Conservation (phyloP, 495 filamentous ascomycete species). For the Cercophora samala region DNA sequence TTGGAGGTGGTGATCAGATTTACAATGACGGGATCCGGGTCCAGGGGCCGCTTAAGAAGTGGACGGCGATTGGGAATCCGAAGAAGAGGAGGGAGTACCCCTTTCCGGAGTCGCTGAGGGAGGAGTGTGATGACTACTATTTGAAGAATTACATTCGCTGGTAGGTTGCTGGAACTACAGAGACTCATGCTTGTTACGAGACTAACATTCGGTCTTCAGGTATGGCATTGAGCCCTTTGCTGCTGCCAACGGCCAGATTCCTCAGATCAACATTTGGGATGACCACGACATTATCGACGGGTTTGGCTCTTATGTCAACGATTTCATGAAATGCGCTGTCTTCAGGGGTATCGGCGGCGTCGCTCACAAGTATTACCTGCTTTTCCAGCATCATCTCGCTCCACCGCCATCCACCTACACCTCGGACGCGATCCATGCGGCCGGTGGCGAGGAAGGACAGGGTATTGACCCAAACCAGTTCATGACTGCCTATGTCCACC, state of each 20-base stretch:
- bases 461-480: slow-evolving; percentile 64
- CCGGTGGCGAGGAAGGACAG: slow-evolving; percentile 37
- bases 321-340: slow-evolving; percentile 86
- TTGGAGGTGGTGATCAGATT: slow-evolving; percentile 93
- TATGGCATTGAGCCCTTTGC: slow-evolving; percentile 82
- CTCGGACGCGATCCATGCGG: slow-evolving; percentile 42
- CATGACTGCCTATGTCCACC: slow-evolving; percentile 64
- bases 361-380: slow-evolving; percentile 84
- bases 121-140: slow-evolving; percentile 83
- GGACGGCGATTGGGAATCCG: slow-evolving; percentile 80
- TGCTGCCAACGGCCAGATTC: slow-evolving; percentile 77
- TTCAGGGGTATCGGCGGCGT: slow-evolving; percentile 88
- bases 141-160: slow-evolving; percentile 83
- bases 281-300: slow-evolving; percentile 92
- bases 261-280: slow-evolving; percentile 94
- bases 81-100: slow-evolving; percentile 73
- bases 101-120: slow-evolving; percentile 70
- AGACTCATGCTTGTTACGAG: neutral
- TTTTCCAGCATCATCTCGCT: slow-evolving; percentile 90
- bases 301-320: slow-evolving; percentile 87
- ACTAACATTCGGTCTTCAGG: neutral
- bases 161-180: slow-evolving; percentile 27
- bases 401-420: slow-evolving; percentile 81
- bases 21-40: slow-evolving; percentile 91
- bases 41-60: slow-evolving; percentile 68